phyloP scores from a whole-genome alignment of 306 rosid genomes.

The Pueraria montana region DNA sequence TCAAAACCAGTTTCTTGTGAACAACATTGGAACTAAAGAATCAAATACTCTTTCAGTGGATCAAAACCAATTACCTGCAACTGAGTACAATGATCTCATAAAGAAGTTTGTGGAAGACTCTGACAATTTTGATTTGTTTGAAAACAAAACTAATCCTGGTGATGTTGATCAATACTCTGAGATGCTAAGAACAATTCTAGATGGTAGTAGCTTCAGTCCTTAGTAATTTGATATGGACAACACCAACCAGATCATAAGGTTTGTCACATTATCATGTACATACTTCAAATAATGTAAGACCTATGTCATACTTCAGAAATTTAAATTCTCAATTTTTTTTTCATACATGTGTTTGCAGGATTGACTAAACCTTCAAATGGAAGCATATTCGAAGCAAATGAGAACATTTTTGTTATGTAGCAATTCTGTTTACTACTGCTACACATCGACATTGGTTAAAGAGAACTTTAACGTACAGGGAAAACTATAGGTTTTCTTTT shows the following conservation, averaged over 20 bases:
- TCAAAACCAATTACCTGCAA: constrained; percentile 35
- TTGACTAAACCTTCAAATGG: constrained; percentile 7
- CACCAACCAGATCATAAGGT: constrained; percentile 25
- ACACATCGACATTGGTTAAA: not conserved
- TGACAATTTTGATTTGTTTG: constrained; percentile 13
- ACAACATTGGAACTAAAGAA: not conserved
- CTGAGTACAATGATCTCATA: constrained; percentile 37
- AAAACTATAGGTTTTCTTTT: not conserved
- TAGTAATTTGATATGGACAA: not conserved
- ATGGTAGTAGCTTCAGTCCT: not conserved
- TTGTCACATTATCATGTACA: not conserved
- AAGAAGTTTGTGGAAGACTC: constrained; percentile 51
- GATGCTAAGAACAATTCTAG: constrained; percentile 10
- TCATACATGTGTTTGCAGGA: constrained; percentile 9
- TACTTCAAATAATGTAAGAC: constrained; percentile 6
- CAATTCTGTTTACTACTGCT: not conserved
- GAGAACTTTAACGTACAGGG: not conserved
- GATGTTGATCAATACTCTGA: constrained; percentile 29
- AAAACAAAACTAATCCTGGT: constrained; percentile 9
- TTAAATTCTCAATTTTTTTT: not conserved
- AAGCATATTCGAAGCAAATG: constrained; percentile 15
- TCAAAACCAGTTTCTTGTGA: constrained; percentile 27
- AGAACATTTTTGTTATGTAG: constrained; percentile 4
- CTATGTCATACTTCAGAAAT: not conserved
- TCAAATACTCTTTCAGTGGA: constrained; percentile 19